Base-by-base conservation (phyloP, 176 grass and related monocot species). In the Saccharum spontaneum region DNA sequence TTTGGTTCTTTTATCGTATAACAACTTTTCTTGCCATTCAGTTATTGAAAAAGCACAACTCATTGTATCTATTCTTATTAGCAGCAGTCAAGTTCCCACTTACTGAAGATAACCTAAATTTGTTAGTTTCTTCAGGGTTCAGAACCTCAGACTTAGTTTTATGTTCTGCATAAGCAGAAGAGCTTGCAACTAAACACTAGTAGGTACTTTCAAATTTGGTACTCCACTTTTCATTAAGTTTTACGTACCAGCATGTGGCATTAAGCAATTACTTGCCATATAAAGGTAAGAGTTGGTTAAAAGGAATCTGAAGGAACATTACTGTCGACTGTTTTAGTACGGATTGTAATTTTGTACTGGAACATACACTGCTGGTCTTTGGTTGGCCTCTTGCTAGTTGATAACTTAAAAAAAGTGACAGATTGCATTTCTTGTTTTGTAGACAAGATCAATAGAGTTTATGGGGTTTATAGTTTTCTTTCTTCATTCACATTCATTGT, bases 191-290 rank as follows among this genome's bases (percentile, higher is more conserved):
- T 80, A 69, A 76, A 39, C n/a, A 81, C 30, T 36, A 78, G 65
- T 45, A 59, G 31, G 10, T 45, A 2, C 18, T 68, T 84, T 66
- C 87, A 67, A 79, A 20, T 78, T 78, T 3, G 44, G 1, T 50
- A 52, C 16, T 18, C 39, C 7, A 80, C 45, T 39, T 89, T 61
- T 68, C 61, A 39, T 26, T 76, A 66, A 81, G 61, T 76, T 85
- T 81, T 17, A 33, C 55, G 41, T 63, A 63, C 31, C 41, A 31
- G 31, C 48, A 7, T 55, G 5, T 61, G 59, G 1, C 59, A 23
- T 85, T 48, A 64, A 85, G 10, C 16, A 76, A 48, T 62, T 17
- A 28, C 18, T 84, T 84, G 5, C 65, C 10, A n/a, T 73, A 23
- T 73, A 23, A n/a, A 72, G 33, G 59, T 20, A 62, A 69, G 3